These are phyloP conservation scores for Populus tomentosa DNA, from an alignment of 441 rosid genomes.

Conservation along the genomic window DNA sequence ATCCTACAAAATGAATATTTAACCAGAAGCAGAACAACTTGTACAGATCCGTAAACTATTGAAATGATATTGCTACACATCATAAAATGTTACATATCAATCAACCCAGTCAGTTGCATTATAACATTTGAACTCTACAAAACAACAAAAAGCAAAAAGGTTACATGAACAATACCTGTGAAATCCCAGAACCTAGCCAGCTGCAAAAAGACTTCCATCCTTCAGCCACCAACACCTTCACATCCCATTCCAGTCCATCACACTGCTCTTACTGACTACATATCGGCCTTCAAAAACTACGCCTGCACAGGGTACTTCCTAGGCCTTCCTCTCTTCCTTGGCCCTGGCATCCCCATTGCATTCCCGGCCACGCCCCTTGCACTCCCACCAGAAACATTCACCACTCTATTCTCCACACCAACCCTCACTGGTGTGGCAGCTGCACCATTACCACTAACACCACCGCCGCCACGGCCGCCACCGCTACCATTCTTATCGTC, in stretches of 20 bases:
- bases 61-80: conserved; percentile 12
- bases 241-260: neutral
- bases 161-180: conserved; percentile 16
- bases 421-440: conserved; percentile 12
- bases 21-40: neutral
- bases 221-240: neutral
- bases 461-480: neutral
- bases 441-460: neutral
- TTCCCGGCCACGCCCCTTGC: no score
- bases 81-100: conserved; percentile 20
- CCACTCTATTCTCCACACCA: no score
- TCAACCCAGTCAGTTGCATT: conserved; percentile 6
- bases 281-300: neutral
- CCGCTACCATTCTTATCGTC: neutral
- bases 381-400: no score
- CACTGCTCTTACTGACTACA: neutral
- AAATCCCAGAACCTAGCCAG: neutral
- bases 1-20: neutral
- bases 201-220: neutral
- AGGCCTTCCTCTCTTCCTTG: conserved; percentile 79
- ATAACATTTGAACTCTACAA: conserved; percentile 18
- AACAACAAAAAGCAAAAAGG: conserved; percentile 1
- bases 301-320: conserved; percentile 42
- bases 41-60: neutral
- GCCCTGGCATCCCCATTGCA: conserved; percentile 5